These are phyloP conservation scores for Leptomonas seymouri DNA, from an alignment of 208 protist genomes.

Conservation along the genomic window DNA sequence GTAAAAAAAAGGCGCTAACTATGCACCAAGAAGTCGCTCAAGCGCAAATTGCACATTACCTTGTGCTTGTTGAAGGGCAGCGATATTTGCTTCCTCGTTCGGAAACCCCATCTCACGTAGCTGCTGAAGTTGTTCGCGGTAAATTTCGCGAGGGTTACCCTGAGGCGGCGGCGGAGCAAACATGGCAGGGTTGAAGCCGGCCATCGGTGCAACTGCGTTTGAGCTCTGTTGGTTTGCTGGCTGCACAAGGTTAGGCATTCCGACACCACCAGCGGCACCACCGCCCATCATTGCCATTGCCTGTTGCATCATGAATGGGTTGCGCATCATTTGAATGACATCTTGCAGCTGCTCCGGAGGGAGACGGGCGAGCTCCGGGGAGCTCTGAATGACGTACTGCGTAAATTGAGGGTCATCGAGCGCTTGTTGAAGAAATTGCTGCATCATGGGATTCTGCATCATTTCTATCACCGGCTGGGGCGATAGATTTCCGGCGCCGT, in stretches of 20 bases:
- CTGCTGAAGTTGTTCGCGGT: constrained; percentile 88
- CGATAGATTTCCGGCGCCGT: constrained; percentile 5
- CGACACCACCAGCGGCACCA: constrained; percentile 6
- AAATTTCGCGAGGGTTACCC: constrained; percentile 79
- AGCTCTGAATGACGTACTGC: constrained; percentile 63
- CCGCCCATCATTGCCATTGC: constrained; percentile 41
- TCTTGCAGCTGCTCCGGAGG: constrained; percentile 53
- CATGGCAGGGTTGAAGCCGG: constrained; percentile 32
- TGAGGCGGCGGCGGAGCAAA: constrained; percentile 50
- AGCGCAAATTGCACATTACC: constrained; percentile 91
- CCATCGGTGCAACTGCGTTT: neutral
- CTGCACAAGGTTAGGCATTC: constrained; percentile 1
- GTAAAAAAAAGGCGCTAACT: constrained; percentile 7
- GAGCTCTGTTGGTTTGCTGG: constrained; percentile 2
- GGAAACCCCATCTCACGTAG: constrained; percentile 93
- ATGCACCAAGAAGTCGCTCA: constrained; percentile 81
- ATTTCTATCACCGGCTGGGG: constrained; percentile 41
- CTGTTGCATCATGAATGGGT: constrained; percentile 45
- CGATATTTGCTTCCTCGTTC: constrained; percentile 92
- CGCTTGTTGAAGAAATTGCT: constrained; percentile 59
- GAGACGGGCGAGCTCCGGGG: constrained; percentile 39
- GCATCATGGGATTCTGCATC: constrained; percentile 72
- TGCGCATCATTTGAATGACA: constrained; percentile 68
- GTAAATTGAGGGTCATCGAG: constrained; percentile 72
- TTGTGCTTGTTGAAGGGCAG: constrained; percentile 85